Conservation (phyloP, 2,329 filamentous ascomycete species). For the Penicillium psychrosexuale region DNA sequence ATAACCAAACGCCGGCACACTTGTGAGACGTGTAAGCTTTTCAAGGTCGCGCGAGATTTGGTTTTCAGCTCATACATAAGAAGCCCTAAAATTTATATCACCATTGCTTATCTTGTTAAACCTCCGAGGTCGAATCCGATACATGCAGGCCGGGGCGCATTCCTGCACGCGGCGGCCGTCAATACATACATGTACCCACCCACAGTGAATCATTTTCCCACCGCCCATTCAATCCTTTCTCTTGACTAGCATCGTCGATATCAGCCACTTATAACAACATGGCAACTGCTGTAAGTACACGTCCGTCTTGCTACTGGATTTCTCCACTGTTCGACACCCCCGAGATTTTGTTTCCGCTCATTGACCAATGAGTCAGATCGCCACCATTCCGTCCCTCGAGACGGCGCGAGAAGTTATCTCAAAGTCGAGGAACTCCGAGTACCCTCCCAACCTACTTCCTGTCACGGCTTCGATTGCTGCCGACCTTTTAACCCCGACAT, state of each 20-base stretch:
- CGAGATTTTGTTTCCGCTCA: constrained; percentile 8
- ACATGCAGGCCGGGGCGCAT: background rate
- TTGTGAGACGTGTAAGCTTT: background rate
- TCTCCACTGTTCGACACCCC: background rate
- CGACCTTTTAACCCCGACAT: constrained; percentile 90
- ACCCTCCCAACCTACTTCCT: constrained; percentile 74
- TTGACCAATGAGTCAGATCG: constrained; percentile 38
- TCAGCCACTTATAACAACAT: constrained; percentile 17
- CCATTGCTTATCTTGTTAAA: too few species aligned
- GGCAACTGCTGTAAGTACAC: constrained; percentile 28
- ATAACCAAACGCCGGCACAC: background rate
- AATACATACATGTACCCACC: constrained; percentile 1
- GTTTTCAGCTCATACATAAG: background rate
- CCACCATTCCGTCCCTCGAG: constrained; percentile 60
- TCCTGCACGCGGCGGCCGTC: background rate
- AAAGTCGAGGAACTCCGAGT: constrained; percentile 50
- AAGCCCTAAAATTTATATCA: background rate
- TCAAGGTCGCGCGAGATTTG: background rate
- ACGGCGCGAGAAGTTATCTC: constrained; percentile 57
- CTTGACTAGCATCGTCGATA: background rate
- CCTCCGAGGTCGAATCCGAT: background rate
- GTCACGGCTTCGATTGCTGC: constrained; percentile 82
- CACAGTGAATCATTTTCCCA: constrained; percentile 26
- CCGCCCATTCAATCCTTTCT: constrained; percentile 18
- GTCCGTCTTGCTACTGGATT: background rate